These are phyloP conservation scores for Austroboletus festivus DNA, from an alignment of 768 basidiomycete genomes.

Conservation along the genomic window DNA sequence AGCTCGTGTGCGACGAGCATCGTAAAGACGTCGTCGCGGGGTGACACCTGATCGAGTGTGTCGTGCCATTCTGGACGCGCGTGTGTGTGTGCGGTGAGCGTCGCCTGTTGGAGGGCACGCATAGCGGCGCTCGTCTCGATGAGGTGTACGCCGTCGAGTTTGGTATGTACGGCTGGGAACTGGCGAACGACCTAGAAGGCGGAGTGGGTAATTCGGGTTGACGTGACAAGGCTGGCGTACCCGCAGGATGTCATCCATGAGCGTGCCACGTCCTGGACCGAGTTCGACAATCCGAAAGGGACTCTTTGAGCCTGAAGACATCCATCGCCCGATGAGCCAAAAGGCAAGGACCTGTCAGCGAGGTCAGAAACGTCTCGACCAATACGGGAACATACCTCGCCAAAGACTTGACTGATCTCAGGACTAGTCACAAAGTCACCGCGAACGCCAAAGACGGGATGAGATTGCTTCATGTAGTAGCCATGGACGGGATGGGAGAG, in stretches of 20 bases:
- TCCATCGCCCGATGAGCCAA: slow-evolving; percentile 83
- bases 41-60: slow-evolving; percentile 62
- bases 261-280: slow-evolving; percentile 89
- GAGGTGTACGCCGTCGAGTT: slow-evolving; percentile 58
- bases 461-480: slow-evolving; percentile 79
- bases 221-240: slow-evolving; percentile 38
- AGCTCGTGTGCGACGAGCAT: slow-evolving; percentile 95
- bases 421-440: slow-evolving; percentile 98
- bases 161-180: slow-evolving; percentile 36
- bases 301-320: slow-evolving; percentile 43
- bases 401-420: slow-evolving; percentile 94
- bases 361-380: too few species aligned
- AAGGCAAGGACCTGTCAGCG: slow-evolving; percentile 71
- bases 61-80: slow-evolving; percentile 66
- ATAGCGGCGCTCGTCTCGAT: slow-evolving; percentile 78
- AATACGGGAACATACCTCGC: slow-evolving; percentile 71
- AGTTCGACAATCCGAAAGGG: slow-evolving; percentile 80
- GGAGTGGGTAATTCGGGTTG: not conserved
- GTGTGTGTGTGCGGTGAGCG: slow-evolving; percentile 37
- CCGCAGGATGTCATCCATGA: slow-evolving; percentile 85
- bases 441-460: slow-evolving; percentile 75
- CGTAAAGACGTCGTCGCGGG: slow-evolving; percentile 56
- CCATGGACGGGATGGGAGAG: slow-evolving; percentile 87
- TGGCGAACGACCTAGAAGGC: slow-evolving; percentile 47
- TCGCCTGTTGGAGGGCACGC: slow-evolving; percentile 57